Conservation (phyloP, 164 flowering plant species). For the Nymphaea colorata region DNA sequence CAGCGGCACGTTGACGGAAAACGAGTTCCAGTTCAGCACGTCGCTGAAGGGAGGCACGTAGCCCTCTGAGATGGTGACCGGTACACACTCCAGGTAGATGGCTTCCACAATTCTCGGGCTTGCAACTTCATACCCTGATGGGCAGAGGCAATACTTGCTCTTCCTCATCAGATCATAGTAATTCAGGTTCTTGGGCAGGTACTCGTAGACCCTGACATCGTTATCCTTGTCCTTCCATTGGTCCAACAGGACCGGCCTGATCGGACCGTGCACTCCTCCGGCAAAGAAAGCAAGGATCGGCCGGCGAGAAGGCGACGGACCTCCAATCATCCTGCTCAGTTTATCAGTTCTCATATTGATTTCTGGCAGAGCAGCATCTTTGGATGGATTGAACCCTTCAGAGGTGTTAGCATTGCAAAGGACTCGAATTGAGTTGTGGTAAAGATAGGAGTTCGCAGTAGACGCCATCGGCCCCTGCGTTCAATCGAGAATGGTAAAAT, state of each 20-base stretch:
- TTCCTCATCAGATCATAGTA: constrained; percentile 11
- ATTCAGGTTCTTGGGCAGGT: constrained; percentile 7
- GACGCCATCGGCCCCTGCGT: constrained; percentile 24
- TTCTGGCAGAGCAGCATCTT: constrained; percentile 30
- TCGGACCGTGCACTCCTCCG: constrained; percentile 26
- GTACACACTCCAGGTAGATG: constrained; percentile 10
- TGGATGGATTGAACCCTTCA: constrained; percentile 20
- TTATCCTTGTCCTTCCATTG: constrained; percentile 29
- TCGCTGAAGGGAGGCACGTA: constrained; percentile 13
- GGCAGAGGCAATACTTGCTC: constrained; percentile 11
- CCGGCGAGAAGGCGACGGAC: constrained; percentile 18
- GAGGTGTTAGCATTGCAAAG: constrained; percentile 33
- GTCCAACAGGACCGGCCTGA: constrained; percentile 20
- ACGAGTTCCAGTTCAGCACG: constrained; percentile 10
- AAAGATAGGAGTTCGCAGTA: constrained; percentile 10
- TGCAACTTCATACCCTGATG: constrained; percentile 12
- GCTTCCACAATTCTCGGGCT: constrained; percentile 13
- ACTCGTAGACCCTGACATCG: constrained; percentile 8
- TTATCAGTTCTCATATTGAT: constrained; percentile 13
- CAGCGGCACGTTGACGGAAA: constrained; percentile 8
- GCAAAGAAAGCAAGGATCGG: constrained; percentile 31
- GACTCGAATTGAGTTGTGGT: constrained; percentile 23
- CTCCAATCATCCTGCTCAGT: constrained; percentile 19
- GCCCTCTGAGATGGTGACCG: constrained; percentile 6
- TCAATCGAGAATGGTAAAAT: neutral